Conservation (phyloP, 306 rosid species). For the Delonix regia region DNA sequence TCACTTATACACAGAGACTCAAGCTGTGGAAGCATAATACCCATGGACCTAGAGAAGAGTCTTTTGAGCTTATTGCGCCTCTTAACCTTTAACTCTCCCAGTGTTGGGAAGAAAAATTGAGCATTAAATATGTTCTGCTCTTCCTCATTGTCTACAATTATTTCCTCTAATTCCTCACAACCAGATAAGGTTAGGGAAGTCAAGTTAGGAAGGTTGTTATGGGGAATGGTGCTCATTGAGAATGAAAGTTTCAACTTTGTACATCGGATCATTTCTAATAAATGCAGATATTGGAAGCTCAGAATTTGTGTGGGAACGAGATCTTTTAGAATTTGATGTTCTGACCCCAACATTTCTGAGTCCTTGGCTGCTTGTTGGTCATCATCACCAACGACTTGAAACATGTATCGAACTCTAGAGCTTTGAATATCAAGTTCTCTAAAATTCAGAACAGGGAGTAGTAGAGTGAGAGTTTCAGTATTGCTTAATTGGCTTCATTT, state of each 20-base stretch:
- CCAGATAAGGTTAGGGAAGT: background rate
- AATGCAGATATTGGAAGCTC: background rate
- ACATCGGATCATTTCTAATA: background rate
- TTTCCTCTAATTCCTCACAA: slow-evolving; percentile 8
- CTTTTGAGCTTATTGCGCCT: background rate
- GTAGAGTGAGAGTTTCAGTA: background rate
- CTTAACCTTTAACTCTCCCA: background rate
- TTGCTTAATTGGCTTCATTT: background rate
- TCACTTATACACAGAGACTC: background rate
- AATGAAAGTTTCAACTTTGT: background rate
- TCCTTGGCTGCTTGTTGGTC: background rate
- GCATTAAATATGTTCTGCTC: background rate
- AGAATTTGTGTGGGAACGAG: background rate
- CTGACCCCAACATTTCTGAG: background rate
- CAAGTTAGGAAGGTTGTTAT: background rate
- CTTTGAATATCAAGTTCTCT: background rate
- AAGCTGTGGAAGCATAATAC: background rate
- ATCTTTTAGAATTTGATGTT: background rate
- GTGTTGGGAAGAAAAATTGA: background rate
- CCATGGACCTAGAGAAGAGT: background rate
- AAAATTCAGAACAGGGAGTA: background rate
- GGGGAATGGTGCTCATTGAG: background rate
- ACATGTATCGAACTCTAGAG: too few relatives aligned
- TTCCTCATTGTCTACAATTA: background rate
- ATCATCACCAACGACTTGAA: background rate